Percentiles rank a stretch among this genome's conserved stretches.
phyloP scores from a whole-genome alignment of 2,329 filamentous ascomycete genomes.

The Aureobasidium sp. region DNA sequence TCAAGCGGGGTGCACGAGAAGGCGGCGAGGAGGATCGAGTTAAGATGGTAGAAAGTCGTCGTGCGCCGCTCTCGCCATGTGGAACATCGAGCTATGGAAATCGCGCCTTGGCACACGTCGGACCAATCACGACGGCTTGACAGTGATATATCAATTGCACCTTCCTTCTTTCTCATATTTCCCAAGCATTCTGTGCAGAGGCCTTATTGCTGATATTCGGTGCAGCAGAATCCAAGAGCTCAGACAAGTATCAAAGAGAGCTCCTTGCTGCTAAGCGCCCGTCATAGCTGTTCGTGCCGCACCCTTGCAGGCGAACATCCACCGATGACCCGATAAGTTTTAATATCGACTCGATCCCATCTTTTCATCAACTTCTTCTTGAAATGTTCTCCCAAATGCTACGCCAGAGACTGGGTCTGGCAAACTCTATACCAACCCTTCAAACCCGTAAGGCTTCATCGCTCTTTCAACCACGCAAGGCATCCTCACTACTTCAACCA shows the following conservation, averaged over 20 bases:
- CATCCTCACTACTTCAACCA: not conserved
- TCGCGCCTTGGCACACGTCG: slow-evolving; percentile 7
- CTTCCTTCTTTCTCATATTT: not conserved
- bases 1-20: slow-evolving; percentile 8
- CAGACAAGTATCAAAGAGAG: not conserved
- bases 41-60: slow-evolving; percentile 10
- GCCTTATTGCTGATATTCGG: not conserved
- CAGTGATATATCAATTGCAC: not conserved
- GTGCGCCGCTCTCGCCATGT: slow-evolving; percentile 1
- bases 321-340: not conserved
- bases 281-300: not conserved
- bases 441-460: not conserved
- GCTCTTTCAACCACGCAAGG: not conserved
- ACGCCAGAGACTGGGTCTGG: not conserved
- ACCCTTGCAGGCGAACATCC: not conserved
- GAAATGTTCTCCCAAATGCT: slow-evolving; percentile 4
- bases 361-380: not conserved
- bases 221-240: not conserved
- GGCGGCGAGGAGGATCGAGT: not conserved
- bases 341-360: not conserved
- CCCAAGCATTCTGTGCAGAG: not conserved
- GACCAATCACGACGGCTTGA: not conserved
- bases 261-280: not conserved
- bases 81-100: not conserved
- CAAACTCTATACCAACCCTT: not conserved